Evolutionary conservation across 176 grass and related monocot species (phyloP).

Genomic region (Thalia dealbata): DNA sequence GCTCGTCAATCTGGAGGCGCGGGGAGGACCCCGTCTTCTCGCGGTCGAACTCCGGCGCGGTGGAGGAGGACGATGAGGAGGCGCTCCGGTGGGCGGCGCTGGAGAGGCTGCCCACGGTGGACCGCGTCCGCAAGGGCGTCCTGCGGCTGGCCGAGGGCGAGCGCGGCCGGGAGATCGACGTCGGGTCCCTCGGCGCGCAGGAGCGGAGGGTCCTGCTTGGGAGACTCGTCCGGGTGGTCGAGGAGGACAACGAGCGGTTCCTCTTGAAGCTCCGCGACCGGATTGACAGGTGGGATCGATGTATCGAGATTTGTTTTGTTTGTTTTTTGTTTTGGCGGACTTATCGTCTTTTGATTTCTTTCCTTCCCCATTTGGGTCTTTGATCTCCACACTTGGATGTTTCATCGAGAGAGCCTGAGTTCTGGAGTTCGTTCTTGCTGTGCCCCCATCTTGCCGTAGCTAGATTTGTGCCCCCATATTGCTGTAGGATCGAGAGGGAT

Average conservation of each 20-base stretch:
- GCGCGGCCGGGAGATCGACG: conserved; percentile 46
- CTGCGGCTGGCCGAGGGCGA: conserved; percentile 18
- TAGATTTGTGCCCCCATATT: too few relatives aligned
- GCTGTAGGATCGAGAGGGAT: too few relatives aligned
- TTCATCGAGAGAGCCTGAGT: too few relatives aligned
- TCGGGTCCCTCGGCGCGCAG: conserved; percentile 31
- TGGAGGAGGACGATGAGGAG: conserved; percentile 85
- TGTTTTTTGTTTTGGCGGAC: too few relatives aligned
- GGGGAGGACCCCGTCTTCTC: conserved; percentile 65
- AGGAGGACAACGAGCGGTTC: conserved; percentile 63
- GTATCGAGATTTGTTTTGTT: too few relatives aligned
- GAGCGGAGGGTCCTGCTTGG: conserved; percentile 57
- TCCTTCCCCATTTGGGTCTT: too few relatives aligned
- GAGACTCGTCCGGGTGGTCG: conserved; percentile 47
- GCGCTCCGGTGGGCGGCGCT: conserved; percentile 83
- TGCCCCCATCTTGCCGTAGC: too few relatives aligned
- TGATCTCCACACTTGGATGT: too few relatives aligned
- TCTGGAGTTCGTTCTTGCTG: too few relatives aligned
- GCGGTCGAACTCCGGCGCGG: conserved; percentile 29
- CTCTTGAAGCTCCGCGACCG: conserved; percentile 60
- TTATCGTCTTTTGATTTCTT: too few relatives aligned
- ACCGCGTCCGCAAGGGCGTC: conserved; percentile 50
- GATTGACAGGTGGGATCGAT: conserved; percentile 30
- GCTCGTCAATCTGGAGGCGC: conserved; percentile 38
- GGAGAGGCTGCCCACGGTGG: conserved; percentile 77